Conservation (phyloP, 148 eudicot genomes). For the Cornus florida region DNA sequence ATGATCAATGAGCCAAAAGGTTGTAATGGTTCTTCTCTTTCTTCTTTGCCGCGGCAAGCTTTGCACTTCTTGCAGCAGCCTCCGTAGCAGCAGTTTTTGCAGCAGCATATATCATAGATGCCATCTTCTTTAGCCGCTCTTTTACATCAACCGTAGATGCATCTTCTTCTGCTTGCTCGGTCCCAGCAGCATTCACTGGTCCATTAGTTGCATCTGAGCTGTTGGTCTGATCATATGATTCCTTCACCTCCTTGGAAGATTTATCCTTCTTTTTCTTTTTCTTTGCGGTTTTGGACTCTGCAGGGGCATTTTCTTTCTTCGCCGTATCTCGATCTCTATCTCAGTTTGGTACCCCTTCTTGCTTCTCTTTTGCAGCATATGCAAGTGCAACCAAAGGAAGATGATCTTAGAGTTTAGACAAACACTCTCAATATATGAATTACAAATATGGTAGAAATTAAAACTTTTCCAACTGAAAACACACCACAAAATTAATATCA, state of each 20-base stretch:
- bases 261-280: constrained; percentile 65
- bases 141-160: constrained; percentile 46
- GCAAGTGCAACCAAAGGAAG: constrained; percentile 3
- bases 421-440: too few species aligned
- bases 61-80: constrained; percentile 66
- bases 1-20: constrained; percentile 12
- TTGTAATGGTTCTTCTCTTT: constrained; percentile 69
- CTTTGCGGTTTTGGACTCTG: constrained; percentile 56
- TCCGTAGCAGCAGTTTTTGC: constrained; percentile 54
- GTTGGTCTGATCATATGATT: constrained; percentile 23
- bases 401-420: background rate
- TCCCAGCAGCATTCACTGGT: constrained; percentile 26
- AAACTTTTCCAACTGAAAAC: background rate
- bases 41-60: constrained; percentile 64
- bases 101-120: constrained; percentile 36
- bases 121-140: constrained; percentile 60
- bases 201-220: constrained; percentile 27
- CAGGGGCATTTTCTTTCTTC: constrained; percentile 37
- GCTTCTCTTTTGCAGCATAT: constrained; percentile 37
- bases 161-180: constrained; percentile 38
- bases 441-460: background rate
- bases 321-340: constrained; percentile 18
- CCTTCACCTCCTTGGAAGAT: constrained; percentile 28
- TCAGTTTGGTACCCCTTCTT: constrained; percentile 24
- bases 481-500: background rate